These are phyloP conservation scores for Acanthamoeba healyi DNA, from an alignment of 208 protist genomes.

Conservation along the genomic window DNA sequence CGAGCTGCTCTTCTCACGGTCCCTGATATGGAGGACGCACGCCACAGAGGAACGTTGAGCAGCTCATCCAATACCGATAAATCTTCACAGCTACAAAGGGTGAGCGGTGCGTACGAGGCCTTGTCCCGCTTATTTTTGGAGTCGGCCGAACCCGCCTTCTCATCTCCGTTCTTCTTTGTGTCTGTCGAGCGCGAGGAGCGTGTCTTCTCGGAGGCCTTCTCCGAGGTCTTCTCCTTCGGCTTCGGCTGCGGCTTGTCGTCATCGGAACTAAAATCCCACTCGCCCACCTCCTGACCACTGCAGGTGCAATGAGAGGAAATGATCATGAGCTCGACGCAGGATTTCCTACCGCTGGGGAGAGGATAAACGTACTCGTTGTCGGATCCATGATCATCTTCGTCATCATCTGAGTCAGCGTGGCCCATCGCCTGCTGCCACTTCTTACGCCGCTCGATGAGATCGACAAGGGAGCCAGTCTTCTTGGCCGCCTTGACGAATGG, in stretches of 20 bases:
- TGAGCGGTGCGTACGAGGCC: background rate
- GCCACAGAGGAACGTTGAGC: background rate
- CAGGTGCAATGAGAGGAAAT: background rate
- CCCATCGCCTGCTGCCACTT: slow-evolving; percentile 76
- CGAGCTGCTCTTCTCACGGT: background rate
- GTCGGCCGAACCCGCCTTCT: background rate
- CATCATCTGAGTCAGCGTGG: slow-evolving; percentile 43
- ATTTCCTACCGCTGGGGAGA: background rate
- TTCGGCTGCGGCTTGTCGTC: slow-evolving; percentile 43
- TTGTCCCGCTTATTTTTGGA: slow-evolving; percentile 29
- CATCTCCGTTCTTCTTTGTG: slow-evolving; percentile 25
- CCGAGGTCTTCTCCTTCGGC: slow-evolving; percentile 31
- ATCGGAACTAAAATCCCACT: slow-evolving; percentile 42
- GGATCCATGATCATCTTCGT: slow-evolving; percentile 62
- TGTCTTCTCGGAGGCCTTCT: slow-evolving; percentile 4
- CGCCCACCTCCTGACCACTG: background rate
- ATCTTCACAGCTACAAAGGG: no score
- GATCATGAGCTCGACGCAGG: no score
- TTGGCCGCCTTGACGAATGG: slow-evolving; percentile 88
- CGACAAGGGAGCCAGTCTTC: slow-evolving; percentile 85
- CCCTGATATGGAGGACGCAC: background rate
- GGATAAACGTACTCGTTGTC: background rate
- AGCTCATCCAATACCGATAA: no score
- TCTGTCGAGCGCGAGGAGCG: slow-evolving; percentile 3
- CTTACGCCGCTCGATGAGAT: slow-evolving; percentile 88